Percentiles rank a stretch among this genome's conserved stretches.
Conservation (phyloP, 495 filamentous ascomycete species). For the Penicillium antarcticum region DNA sequence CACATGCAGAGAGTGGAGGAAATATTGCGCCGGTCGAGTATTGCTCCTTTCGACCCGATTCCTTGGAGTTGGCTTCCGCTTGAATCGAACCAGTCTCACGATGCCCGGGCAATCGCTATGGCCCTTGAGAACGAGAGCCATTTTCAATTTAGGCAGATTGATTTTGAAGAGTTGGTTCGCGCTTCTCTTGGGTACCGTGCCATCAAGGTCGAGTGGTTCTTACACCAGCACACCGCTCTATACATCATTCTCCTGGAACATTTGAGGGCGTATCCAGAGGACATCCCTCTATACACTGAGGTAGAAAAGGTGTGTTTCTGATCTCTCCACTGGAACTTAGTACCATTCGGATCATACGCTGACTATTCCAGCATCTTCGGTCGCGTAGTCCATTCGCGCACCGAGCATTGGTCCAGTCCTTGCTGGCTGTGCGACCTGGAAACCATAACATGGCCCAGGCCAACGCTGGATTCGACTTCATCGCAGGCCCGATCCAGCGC, state of each 20-base stretch:
- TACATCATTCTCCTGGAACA: constrained; percentile 36
- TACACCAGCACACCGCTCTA: constrained; percentile 38
- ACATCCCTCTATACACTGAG: constrained; percentile 29
- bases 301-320: constrained; percentile 32
- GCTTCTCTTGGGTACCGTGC: constrained; percentile 35
- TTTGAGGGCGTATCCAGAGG: constrained; percentile 33
- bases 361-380: constrained; percentile 28
- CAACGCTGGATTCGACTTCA: constrained; percentile 34
- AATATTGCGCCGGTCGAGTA: constrained; percentile 33
- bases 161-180: constrained; percentile 41
- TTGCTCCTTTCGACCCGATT: constrained; percentile 14
- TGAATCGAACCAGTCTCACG: constrained; percentile 13
- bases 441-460: constrained; percentile 7
- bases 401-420: constrained; percentile 29
- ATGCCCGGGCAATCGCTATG: constrained; percentile 25
- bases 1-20: constrained; percentile 45
- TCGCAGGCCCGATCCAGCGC: constrained; percentile 36
- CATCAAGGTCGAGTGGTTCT: constrained; percentile 37
- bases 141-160: constrained; percentile 38
- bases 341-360: background rate
- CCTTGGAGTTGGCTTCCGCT: constrained; percentile 42
- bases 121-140: constrained; percentile 43
- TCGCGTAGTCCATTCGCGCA: constrained; percentile 39
- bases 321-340: background rate
- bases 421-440: constrained; percentile 21